Conservation (phyloP, 257 asterid genomes). For the Henckelia pumila region DNA sequence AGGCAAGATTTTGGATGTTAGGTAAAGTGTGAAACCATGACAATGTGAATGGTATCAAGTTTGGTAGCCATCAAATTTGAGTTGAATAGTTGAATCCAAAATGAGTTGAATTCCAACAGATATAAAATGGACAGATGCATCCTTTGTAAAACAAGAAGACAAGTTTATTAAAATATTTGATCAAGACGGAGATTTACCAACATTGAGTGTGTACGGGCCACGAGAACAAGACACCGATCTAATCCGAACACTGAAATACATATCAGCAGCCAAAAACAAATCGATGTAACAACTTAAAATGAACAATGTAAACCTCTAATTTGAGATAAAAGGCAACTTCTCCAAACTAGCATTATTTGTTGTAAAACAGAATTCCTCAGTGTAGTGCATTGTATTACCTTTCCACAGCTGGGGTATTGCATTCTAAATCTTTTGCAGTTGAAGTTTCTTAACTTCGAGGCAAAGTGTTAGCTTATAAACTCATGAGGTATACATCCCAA, state of each 20-base stretch:
- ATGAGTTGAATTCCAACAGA: too few species aligned
- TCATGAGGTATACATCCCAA: too few species aligned
- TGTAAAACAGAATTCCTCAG: neutral
- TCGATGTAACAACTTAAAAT: neutral
- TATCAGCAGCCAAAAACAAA: neutral
- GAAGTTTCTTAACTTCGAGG: slow-evolving; percentile 22
- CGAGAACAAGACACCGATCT: neutral
- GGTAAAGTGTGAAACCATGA: too few species aligned
- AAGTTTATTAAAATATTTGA: neutral
- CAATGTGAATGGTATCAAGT: too few species aligned
- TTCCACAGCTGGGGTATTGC: slow-evolving; percentile 26
- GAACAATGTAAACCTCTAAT: neutral
- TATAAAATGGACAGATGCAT: neutral
- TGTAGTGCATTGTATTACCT: slow-evolving; percentile 17
- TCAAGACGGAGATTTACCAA: neutral
- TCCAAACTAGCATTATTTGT: slow-evolving; percentile 4
- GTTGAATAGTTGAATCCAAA: too few species aligned
- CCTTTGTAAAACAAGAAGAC: neutral
- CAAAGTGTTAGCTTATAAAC: too few species aligned
- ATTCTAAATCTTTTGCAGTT: slow-evolving; percentile 17
- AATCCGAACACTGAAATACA: neutral
- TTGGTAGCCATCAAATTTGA: too few species aligned
- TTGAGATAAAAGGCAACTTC: neutral
- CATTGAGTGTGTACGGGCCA: neutral
- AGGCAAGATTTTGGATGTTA: too few species aligned